Base-by-base conservation (phyloP, 2,329 filamentous ascomycete genomes). In the Diaporthe sp. region DNA sequence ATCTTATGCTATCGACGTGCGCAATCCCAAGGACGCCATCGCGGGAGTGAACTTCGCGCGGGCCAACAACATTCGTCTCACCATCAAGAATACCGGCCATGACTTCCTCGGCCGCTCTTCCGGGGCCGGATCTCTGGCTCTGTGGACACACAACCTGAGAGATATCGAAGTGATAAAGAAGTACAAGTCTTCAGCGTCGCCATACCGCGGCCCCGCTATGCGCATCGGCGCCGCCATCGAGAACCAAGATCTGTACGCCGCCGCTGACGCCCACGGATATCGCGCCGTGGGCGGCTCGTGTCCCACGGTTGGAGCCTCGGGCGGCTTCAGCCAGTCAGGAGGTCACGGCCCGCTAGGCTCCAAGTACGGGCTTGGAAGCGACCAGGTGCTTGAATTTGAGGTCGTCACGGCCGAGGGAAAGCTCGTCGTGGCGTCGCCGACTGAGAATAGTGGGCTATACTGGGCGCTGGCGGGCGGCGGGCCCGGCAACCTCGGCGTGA, bases 251-350 rank as follows among this genome's bases (percentile, higher is more conserved):
- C 13, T 28, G 10, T 19, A 51, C 2, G 25, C n/a, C 4, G 46
- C 9, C 13, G 86, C 86, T 1, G 74, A 84, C 53, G 77, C 78
- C 0, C 70, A 82, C 53, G 84, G 86, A 34, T 77, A 88, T 2
- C 79, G 84, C 10, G 83, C 87, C 12, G 82, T 90, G 3, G 84
- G 83, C 9, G 88, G 88, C 2, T 85, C 87, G 65, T 88, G 86
- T 76, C 82, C 86, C 4, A 87, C 86, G 0, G 88, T 90, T 8
- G 88, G 88, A 3, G 75, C 88, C 12, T 86, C 87, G 1, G 89
- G 89, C 37, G 89, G 88, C 2, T 91, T 88, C 76, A 86, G 82
- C 2, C 88, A 89, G 80, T 88, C 88, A 13, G 89, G 87, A 25
- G 89, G 89, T 0, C 88, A 90, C 77, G 86, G 84, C 2, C 81